Conservation (phyloP, 2,329 filamentous ascomycete genomes). For the Colletotrichum endophyticum region DNA sequence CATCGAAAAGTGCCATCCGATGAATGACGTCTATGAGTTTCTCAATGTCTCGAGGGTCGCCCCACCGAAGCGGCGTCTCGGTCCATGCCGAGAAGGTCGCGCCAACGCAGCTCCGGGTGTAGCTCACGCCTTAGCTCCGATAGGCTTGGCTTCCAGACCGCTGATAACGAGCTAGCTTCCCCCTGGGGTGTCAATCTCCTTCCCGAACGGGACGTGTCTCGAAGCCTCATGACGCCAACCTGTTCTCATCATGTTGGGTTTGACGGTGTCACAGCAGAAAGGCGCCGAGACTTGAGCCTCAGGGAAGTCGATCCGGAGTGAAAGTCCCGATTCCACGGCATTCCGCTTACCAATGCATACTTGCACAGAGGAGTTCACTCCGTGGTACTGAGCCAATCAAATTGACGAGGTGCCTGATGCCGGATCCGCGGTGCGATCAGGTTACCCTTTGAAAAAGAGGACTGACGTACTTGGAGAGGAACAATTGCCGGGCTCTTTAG, state of each 20-base stretch:
- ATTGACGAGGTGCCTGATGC: not conserved
- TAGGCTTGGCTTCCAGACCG: not conserved
- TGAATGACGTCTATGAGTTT: slow-evolving; percentile 17
- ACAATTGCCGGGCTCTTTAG: not conserved
- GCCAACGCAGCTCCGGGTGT: not conserved
- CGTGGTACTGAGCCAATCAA: not conserved
- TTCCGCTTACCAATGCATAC: not conserved
- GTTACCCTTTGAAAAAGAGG: not conserved
- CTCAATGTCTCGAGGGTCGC: not conserved
- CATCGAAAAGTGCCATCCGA: not conserved
- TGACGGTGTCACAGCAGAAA: not conserved
- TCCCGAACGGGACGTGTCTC: not conserved
- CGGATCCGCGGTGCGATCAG: not conserved
- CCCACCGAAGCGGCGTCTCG: not conserved
- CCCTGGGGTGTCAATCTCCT: not conserved
- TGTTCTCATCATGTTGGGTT: not conserved
- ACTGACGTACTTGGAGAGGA: not conserved
- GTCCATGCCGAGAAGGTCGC: not conserved
- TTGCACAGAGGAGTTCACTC: not conserved
- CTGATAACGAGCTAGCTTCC: slow-evolving; percentile 2
- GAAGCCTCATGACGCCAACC: slow-evolving; percentile 10
- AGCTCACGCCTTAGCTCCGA: not conserved
- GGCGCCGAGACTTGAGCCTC: not conserved
- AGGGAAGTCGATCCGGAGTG: not conserved
- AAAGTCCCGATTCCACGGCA: not conserved